A percentile compares a stretch with the other conserved stretches of the same genome.
Evolutionary conservation across 1,139 yeast species (phyloP).

Genomic region (Pneumocystis murina): DNA sequence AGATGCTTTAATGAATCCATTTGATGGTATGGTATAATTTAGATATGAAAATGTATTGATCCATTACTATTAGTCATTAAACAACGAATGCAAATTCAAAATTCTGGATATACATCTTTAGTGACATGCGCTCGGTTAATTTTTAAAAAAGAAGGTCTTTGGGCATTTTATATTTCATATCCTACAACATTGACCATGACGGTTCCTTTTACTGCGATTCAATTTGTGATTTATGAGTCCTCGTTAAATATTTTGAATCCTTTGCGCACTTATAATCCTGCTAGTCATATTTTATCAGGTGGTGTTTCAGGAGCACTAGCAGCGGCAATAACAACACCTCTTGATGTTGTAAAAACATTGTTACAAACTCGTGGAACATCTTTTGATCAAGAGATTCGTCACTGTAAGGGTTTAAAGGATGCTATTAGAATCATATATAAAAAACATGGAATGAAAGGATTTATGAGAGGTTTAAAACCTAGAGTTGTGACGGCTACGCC

Average conservation of each 20-base stretch:
- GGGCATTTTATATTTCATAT: slow-evolving; percentile 79
- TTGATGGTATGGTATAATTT: slow-evolving; percentile 32
- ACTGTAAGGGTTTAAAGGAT: slow-evolving; percentile 51
- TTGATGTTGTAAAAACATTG: slow-evolving; percentile 87
- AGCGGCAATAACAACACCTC: slow-evolving; percentile 90
- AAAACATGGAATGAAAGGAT: slow-evolving; percentile 55
- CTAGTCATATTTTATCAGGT: slow-evolving; percentile 84
- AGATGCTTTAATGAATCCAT: slow-evolving; percentile 96
- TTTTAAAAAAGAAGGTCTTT: slow-evolving; percentile 59
- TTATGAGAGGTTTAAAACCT: slow-evolving; percentile 75
- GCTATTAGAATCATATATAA: slow-evolving; percentile 59
- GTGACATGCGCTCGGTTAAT: slow-evolving; percentile 32
- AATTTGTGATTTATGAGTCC: slow-evolving; percentile 85
- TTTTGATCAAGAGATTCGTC: slow-evolving; percentile 32
- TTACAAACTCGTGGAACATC: slow-evolving; percentile 54
- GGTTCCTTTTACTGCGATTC: slow-evolving; percentile 89
- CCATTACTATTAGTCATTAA: slow-evolving; percentile 40
- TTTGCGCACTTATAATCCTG: slow-evolving; percentile 62
- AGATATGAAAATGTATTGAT: not conserved
- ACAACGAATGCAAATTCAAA: slow-evolving; percentile 59
- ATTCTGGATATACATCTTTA: slow-evolving; percentile 23
- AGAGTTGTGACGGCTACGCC: slow-evolving; percentile 90
- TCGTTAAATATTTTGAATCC: slow-evolving; percentile 69
- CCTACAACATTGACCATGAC: slow-evolving; percentile 90
- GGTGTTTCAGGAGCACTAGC: slow-evolving; percentile 94